Conservation (phyloP, 1,284 basidiomycete genomes). For the Ustilago sp. region DNA sequence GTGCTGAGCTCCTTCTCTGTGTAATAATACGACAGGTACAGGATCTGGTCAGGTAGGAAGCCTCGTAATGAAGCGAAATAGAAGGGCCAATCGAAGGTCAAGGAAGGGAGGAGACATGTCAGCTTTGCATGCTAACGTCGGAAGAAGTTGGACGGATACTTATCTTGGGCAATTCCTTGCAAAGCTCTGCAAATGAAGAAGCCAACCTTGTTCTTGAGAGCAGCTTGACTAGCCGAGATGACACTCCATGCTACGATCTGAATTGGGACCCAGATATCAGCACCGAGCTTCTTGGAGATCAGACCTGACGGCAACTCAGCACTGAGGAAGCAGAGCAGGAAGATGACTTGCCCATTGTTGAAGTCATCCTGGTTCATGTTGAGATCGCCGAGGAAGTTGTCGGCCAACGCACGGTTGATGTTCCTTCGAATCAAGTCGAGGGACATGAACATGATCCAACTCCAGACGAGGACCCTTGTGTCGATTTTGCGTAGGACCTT, state of each 20-base stretch:
- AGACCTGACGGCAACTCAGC: conserved; percentile 58
- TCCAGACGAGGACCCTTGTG: conserved; percentile 21
- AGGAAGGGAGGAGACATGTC: background rate
- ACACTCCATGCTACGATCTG: conserved; percentile 53
- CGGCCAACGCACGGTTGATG: conserved; percentile 49
- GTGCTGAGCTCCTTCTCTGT: conserved; percentile 73
- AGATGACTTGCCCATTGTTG: conserved; percentile 58
- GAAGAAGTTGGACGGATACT: background rate
- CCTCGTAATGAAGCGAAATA: conserved; percentile 69
- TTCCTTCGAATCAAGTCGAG: conserved; percentile 54
- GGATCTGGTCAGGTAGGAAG: conserved; percentile 69
- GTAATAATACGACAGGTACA: conserved; percentile 71
- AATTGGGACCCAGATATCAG: conserved; percentile 55
- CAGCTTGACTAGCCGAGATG: conserved; percentile 35
- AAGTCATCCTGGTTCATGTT: conserved; percentile 55
- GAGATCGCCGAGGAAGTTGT: conserved; percentile 55
- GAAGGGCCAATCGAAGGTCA: background rate
- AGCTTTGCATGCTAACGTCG: background rate
- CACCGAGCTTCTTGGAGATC: conserved; percentile 58
- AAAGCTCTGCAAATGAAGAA: conserved; percentile 51
- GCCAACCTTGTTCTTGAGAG: conserved; percentile 24
- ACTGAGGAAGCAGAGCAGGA: conserved; percentile 44
- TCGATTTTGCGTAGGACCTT: conserved; percentile 28
- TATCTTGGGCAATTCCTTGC: conserved; percentile 71
- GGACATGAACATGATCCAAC: conserved; percentile 47